Conservation (phyloP, 306 rosid genomes). For the Alnus glutinosa region DNA sequence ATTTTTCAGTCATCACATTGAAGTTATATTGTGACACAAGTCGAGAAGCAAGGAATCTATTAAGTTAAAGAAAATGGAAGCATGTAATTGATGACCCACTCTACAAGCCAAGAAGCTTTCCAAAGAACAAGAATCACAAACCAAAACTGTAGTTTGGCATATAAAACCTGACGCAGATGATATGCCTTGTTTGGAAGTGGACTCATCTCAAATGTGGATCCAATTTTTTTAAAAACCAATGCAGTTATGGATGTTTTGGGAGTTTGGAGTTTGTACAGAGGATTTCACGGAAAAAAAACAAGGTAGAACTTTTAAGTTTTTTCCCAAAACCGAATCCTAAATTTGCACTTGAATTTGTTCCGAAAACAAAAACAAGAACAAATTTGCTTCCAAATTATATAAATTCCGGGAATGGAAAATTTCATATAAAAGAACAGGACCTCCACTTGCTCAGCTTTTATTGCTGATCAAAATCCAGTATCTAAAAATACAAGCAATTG, state of each 20-base stretch:
- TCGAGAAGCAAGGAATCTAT: slow-evolving; percentile 25
- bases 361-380: too few species aligned
- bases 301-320: too few species aligned
- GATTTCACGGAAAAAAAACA: too few species aligned
- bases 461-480: not conserved
- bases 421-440: not conserved
- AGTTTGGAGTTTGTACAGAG: too few species aligned
- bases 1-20: not conserved
- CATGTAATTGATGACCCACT: slow-evolving; percentile 2
- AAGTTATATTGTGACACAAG: not conserved
- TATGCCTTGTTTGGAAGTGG: too few species aligned
- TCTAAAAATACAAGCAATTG: not conserved
- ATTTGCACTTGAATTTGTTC: too few species aligned
- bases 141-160: not conserved
- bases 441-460: slow-evolving; percentile 6
- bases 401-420: not conserved
- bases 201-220: not conserved
- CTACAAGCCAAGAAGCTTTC: slow-evolving; percentile 2
- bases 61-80: not conserved
- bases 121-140: slow-evolving; percentile 15
- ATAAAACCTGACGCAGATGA: slow-evolving; percentile 10
- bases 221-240: too few species aligned
- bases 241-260: too few species aligned
- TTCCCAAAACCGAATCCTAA: too few species aligned
- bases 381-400: not conserved